Evolutionary conservation across 1,139 yeast genomes (phyloP), one percentile per base, ranked within the genome.

Genomic region (Scheffersomyces illinoinensis): DNA sequence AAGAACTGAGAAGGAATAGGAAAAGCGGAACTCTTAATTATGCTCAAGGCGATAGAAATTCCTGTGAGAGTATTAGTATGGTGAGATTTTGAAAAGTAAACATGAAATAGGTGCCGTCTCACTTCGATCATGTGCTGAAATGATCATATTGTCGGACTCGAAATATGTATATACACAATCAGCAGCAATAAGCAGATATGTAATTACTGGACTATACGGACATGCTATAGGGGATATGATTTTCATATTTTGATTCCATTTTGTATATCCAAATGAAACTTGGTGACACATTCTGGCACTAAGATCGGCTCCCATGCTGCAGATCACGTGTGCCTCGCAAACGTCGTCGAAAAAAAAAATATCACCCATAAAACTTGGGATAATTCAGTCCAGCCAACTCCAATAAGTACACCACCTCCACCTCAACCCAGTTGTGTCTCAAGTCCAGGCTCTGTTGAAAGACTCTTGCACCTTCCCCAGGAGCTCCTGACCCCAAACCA

Each of bases 311-410:
- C 43, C 43, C 43, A 33, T 33, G 43, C 43, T 12, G 43, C 17
- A 33, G 43, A 33, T 33, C 43, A 33, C 43, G 43, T 33, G 43
- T 7, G 17, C 17, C 52, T 20, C 23, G 52, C 5, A 21, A 50
- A 50, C 21, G 52, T 50, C 61, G 61, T 59, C 61, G 61, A 59
- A 59, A 58, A 58, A 57, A 51, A 47, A 26, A 10, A 19, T 50
- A 50, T 20, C 26, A 50, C 18, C 26, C 52, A 50, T 12, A 21
- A 50, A 33, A 33, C 10, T 12, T 33, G 43, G 43, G 17, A 33
- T 33, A 33, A 33, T 8, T 33, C 43, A 33, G 17, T 10, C 43
- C 17, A 10, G 4, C 43, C 43, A 33, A 10, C 7, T 33, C 14
- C 12, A 14, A 12, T 17, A 10, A 33, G 17, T 10, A 33, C 43